Conservation (phyloP, 768 basidiomycete species). For the Trametopsis cervina region DNA sequence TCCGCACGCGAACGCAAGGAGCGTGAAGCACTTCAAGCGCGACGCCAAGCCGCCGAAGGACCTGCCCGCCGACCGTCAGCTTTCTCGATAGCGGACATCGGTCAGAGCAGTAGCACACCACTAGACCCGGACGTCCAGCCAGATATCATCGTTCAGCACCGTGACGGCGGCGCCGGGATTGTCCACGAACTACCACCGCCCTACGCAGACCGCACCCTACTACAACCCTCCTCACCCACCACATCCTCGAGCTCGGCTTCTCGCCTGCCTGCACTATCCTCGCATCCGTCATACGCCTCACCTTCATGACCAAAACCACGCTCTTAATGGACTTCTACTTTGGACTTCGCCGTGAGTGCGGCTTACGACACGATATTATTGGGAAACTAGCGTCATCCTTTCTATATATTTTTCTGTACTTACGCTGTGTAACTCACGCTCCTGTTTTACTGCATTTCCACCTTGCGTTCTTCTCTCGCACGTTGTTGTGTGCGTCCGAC, state of each 20-base stretch:
- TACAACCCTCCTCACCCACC: neutral
- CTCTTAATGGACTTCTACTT: no score
- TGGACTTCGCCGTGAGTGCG: no score
- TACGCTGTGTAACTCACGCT: no score
- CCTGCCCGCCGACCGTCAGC: neutral
- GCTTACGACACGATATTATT: no score
- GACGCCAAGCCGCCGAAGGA: neutral
- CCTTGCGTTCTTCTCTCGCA: no score
- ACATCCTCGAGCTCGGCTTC: neutral
- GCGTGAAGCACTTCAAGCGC: neutral
- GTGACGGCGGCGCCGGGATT: conserved; percentile 26
- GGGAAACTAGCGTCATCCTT: no score
- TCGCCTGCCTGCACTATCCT: no score
- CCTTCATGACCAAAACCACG: neutral
- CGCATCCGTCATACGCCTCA: no score
- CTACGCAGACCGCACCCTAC: conserved; percentile 23
- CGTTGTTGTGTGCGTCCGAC: no score
- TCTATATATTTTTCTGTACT: no score
- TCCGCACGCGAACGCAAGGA: neutral
- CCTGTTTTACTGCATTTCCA: no score
- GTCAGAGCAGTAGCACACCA: neutral
- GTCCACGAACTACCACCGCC: conserved; percentile 37
- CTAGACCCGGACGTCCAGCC: conserved; percentile 16
- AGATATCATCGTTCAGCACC: conserved; percentile 35
- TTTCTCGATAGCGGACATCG: neutral